Evolutionary conservation across 2,329 filamentous ascomycete genomes (phyloP), one percentile per base, ranked within the genome.

Genomic region (Phaeosphaeria sp.): DNA sequence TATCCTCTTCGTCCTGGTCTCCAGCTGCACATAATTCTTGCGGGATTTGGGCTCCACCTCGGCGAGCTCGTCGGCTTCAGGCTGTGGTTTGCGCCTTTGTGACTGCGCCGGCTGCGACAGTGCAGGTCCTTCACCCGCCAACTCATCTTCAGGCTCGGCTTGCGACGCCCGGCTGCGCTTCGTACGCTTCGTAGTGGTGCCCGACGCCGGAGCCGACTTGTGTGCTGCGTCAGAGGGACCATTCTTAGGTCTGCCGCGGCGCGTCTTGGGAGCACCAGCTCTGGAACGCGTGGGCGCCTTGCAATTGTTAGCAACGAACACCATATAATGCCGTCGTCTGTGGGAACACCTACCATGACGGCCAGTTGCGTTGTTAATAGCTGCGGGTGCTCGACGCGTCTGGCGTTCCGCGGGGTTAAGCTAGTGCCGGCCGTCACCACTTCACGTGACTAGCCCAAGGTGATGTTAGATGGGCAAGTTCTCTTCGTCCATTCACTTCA

Each of bases 1-100:
- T 59, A 80, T 74, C 39, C 71, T 64, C 55, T 70, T 75, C 20
- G 70, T 76, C 53, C 63, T 71, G 17, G 71, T 59, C 57, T 74
- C 76, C 17, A 80, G 62, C 43, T 73, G 74, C 44, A 69, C 59
- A 50, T 74, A 77, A 39, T 67, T 67, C 49, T 67, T 67, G 51
- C 59, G 61, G 27, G 59, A 54, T 30, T 60, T 56, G 17, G 57
- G 48, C 42, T 63, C 61, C 20, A 57, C 59, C 43, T 61, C 60
- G 5, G 65, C 63, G 15, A 67, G 56, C 44, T 71, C 66, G 46
- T 73, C 68, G 13, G 49, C 36, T 18, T 62, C 63, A 15, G 51
- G 45, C 7, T 61, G 49, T 36, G 51, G 36, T 55, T 68, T 73
- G 51, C 64, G 66, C 57, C 71, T 73, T 45, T 57, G 69, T 17